Evolutionary conservation across 2,329 filamentous ascomycete species (phyloP).

Genomic region (Aspergillus bombycis): DNA sequence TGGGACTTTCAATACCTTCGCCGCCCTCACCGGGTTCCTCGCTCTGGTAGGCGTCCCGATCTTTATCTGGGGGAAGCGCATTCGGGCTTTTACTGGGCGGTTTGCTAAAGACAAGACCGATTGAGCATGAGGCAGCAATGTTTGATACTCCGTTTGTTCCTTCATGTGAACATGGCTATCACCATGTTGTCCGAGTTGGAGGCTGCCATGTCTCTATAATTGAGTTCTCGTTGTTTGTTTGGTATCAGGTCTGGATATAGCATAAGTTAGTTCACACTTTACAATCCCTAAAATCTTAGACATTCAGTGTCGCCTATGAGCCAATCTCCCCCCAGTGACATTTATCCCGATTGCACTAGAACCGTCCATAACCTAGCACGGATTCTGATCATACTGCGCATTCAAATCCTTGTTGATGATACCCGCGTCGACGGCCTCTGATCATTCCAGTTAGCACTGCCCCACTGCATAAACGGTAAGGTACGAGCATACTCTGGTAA

Average conservation of each 20-base stretch:
- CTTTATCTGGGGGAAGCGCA: constrained; percentile 37
- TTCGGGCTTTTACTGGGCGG: constrained; percentile 29
- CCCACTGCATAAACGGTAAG: background rate
- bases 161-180: background rate
- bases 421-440: background rate
- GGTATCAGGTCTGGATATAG: background rate
- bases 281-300: background rate
- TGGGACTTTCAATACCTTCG: constrained; percentile 37
- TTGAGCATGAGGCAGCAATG: background rate
- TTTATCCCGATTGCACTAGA: background rate
- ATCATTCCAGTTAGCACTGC: background rate
- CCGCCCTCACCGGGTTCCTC: constrained; percentile 33
- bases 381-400: background rate
- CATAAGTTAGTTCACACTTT: too few relatives aligned
- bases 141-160: background rate
- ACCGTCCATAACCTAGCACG: background rate
- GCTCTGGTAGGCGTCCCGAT: constrained; percentile 34
- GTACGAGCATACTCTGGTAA: background rate
- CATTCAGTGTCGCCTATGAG: background rate
- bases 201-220: background rate
- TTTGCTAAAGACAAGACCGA: constrained; percentile 16
- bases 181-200: background rate
- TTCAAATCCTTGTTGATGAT: background rate
- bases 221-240: background rate
- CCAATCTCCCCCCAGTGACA: background rate